Evolutionary conservation across 306 rosid species (phyloP).

Genomic region (Sphenostylis stenocarpa): DNA sequence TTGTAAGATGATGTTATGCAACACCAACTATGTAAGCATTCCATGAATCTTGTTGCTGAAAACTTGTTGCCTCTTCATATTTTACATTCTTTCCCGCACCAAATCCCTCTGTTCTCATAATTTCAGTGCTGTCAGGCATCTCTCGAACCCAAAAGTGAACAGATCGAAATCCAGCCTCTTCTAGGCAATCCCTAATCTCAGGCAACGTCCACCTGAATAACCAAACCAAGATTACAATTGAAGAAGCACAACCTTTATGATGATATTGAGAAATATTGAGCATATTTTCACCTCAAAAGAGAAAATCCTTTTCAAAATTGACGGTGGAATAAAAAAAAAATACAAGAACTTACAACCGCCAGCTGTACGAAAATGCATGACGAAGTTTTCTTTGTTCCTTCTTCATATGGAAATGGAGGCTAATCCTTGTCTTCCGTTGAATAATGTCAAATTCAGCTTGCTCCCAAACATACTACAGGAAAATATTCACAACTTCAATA

Average conservation of each 20-base stretch:
- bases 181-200: constrained; percentile 86
- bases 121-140: constrained; percentile 75
- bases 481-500: neutral
- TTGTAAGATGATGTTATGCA: constrained; percentile 43
- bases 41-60: constrained; percentile 85
- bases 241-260: constrained; percentile 12
- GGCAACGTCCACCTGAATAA: constrained; percentile 89
- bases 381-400: constrained; percentile 73
- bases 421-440: constrained; percentile 85
- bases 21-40: constrained; percentile 91
- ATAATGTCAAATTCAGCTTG: constrained; percentile 88
- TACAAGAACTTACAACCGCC: constrained; percentile 78
- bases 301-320: neutral
- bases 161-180: constrained; percentile 81
- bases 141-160: constrained; percentile 81
- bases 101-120: constrained; percentile 60
- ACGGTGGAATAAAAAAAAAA: constrained; percentile 21
- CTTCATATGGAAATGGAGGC: constrained; percentile 81
- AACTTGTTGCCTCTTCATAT: constrained; percentile 73
- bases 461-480: constrained; percentile 87
- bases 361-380: constrained; percentile 86
- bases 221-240: neutral
- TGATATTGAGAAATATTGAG: neutral
- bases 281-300: neutral
- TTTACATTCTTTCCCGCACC: constrained; percentile 64